phyloP scores from a whole-genome alignment of 495 filamentous ascomycete genomes.

The Neurospora sp. region DNA sequence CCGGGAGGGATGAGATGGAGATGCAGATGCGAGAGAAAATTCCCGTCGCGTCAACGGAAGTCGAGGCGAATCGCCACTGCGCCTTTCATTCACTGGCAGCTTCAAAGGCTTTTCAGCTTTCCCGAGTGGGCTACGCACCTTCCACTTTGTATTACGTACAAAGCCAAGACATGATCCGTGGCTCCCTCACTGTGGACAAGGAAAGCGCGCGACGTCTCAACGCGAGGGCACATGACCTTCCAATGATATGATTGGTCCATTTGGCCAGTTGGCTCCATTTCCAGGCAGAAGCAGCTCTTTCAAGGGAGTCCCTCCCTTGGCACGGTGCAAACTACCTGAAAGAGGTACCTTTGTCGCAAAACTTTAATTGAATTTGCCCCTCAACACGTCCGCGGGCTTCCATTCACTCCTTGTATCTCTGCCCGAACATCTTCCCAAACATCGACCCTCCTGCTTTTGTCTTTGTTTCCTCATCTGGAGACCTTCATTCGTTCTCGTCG shows the following conservation, averaged over 20 bases:
- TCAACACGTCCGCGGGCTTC: constrained; percentile 18
- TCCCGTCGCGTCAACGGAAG: background rate
- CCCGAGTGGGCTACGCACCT: background rate
- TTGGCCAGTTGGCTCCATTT: background rate
- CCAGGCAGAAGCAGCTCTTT: constrained; percentile 10
- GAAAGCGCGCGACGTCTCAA: constrained; percentile 11
- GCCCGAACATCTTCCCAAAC: background rate
- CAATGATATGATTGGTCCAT: constrained; percentile 1
- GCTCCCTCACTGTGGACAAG: background rate
- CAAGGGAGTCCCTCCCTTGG: background rate
- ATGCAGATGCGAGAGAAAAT: background rate
- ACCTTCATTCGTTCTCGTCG: background rate
- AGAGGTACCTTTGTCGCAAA: constrained; percentile 17
- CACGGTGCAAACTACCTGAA: background rate
- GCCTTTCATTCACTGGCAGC: background rate
- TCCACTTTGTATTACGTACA: background rate
- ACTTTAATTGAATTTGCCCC: constrained; percentile 21
- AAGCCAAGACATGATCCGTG: background rate
- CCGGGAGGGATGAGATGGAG: background rate
- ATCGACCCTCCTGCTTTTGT: background rate
- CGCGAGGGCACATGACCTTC: constrained; percentile 19
- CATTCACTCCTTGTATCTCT: background rate
- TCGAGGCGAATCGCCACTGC: background rate
- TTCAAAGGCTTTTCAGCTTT: background rate
- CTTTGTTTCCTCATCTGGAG: background rate